These are phyloP conservation scores for Cetradonia linearis DNA, from an alignment of 495 filamentous ascomycete genomes.

Conservation along the genomic window DNA sequence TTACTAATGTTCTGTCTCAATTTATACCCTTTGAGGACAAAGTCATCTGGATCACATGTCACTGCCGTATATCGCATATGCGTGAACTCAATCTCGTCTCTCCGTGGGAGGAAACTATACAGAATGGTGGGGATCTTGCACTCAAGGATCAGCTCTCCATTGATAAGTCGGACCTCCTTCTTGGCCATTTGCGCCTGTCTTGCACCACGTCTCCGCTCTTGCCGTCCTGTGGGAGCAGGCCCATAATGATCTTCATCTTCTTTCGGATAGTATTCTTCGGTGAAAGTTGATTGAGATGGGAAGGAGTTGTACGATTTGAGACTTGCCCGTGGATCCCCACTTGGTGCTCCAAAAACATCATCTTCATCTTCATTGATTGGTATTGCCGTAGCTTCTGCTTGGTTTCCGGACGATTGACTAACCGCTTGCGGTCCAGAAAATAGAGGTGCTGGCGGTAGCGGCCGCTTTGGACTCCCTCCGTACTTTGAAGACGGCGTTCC, in stretches of 20 bases:
- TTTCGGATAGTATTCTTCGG: constrained; percentile 42
- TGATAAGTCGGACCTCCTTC: constrained; percentile 91
- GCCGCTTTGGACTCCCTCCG: constrained; percentile 70
- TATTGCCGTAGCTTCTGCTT: constrained; percentile 38
- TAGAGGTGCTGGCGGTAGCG: constrained; percentile 86
- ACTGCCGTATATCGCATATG: constrained; percentile 99
- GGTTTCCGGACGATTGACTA: constrained; percentile 39
- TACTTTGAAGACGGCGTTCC: constrained; percentile 84
- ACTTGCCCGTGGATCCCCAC: constrained; percentile 34
- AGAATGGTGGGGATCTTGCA: constrained; percentile 98
- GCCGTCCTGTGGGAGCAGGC: constrained; percentile 73
- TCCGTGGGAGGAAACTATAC: constrained; percentile 83
- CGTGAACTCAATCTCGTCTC: constrained; percentile 92
- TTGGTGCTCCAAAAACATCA: constrained; percentile 57
- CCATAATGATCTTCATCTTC: constrained; percentile 57
- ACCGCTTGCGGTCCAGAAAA: constrained; percentile 44
- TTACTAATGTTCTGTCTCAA: constrained; percentile 86
- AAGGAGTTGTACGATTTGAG: constrained; percentile 52
- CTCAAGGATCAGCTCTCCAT: constrained; percentile 93
- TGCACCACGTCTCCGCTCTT: constrained; percentile 72
- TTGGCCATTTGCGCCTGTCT: constrained; percentile 79
- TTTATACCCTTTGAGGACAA: constrained; percentile 77
- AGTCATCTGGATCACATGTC: constrained; percentile 96
- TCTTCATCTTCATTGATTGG: constrained; percentile 49
- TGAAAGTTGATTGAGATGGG: constrained; percentile 56